Evolutionary conservation across 164 flowering plant genomes (phyloP).

Genomic region (Saururus chinensis): DNA sequence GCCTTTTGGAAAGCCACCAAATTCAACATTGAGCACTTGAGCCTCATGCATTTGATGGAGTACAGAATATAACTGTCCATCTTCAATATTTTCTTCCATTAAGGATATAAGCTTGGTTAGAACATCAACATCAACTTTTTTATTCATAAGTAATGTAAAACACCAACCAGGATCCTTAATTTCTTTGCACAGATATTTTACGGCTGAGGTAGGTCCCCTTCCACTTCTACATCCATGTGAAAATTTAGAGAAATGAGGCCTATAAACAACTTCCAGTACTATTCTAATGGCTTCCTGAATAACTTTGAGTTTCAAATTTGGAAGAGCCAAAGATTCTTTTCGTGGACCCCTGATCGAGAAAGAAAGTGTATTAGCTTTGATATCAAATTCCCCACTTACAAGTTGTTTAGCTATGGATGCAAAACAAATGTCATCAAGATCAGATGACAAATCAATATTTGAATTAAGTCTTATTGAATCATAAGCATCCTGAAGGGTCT

Average conservation of each 20-base stretch:
- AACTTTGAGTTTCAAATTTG: constrained; percentile 55
- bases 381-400: constrained; percentile 39
- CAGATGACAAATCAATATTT: constrained; percentile 36
- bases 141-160: constrained; percentile 47
- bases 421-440: constrained; percentile 30
- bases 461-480: constrained; percentile 51
- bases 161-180: constrained; percentile 62
- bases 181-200: constrained; percentile 61
- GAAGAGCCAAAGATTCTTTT: constrained; percentile 64
- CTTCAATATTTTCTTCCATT: constrained; percentile 69
- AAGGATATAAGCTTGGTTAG: constrained; percentile 41
- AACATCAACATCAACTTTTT: constrained; percentile 40
- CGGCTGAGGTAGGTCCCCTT: constrained; percentile 57
- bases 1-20: constrained; percentile 88
- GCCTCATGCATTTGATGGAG: constrained; percentile 56
- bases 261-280: constrained; percentile 72
- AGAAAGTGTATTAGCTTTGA: constrained; percentile 43
- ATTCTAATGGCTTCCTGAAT: constrained; percentile 81
- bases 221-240: constrained; percentile 93
- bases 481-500: constrained; percentile 72
- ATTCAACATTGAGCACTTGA: constrained; percentile 69
- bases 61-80: constrained; percentile 33
- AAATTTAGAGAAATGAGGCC: constrained; percentile 73
- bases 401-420: constrained; percentile 60
- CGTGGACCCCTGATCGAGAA: constrained; percentile 36